Evolutionary conservation across 2,329 filamentous ascomycete genomes (phyloP), one percentile per base, ranked within the genome.

Genomic region (Botrytis deweyae): DNA sequence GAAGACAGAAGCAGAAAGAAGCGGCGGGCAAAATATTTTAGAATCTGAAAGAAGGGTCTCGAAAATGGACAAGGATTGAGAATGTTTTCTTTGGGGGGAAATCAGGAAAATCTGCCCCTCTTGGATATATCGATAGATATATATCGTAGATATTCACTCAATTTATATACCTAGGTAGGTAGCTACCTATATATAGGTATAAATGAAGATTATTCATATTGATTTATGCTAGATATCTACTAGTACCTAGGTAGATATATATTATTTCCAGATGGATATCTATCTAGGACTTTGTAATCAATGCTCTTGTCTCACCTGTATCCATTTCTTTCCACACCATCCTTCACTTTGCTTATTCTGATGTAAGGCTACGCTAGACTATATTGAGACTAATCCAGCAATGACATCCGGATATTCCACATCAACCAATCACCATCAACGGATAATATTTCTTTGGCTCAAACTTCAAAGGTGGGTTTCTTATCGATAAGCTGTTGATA

Each of bases 1-100:
- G 49, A 68, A 59, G 42, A 71, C 38, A 25, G 46, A 72, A 69
- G 71, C 49, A 59, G 42, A 49, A 55, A 36, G 46, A 72, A 69
- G 71, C 52, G 42, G 71, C 42, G 52, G 52, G 14, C 52, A 29
- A 33, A 63, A 46, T 38, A 14, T 58, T 70, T 68, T 72, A 33
- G 71, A 73, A 73, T 62, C 64, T 46, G 12, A 73, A 69, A 73
- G 71, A 73, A 73, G 64, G 55, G 52, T 73, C 71, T 73, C 71
- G 71, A 73, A 73, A 52, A 40, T n/a, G 4, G 5, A 70, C 40
- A 36, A n/a, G 58, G 38, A 33, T 62, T 16, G 38, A n/a, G 52
- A 36, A 62, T 70, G 38, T 46, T n/a, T 25, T n/a, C n/a, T 58
- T 58, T 55, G 52, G 52, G 52, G 49, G 52, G n/a, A 9, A 58